phyloP scores from a whole-genome alignment of 139 green algal species.

The Chloropicon primus region DNA sequence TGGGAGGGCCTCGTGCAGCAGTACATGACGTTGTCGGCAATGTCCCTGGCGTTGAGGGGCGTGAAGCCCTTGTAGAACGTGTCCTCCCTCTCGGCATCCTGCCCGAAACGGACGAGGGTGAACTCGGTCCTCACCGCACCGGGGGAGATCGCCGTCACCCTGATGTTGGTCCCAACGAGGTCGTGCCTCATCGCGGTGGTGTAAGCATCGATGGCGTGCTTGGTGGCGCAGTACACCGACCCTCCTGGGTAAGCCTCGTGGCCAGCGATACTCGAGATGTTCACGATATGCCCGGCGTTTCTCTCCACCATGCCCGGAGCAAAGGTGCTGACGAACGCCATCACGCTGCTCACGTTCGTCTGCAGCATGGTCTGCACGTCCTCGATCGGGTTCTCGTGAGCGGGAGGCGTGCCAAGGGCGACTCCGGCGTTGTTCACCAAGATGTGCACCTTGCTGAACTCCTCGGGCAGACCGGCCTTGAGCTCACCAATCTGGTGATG shows the following conservation, averaged over 20 bases:
- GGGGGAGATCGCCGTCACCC: conserved; percentile 5
- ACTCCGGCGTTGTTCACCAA: conserved; percentile 59
- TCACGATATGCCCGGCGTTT: conserved; percentile 63
- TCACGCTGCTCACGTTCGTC: conserved; percentile 57
- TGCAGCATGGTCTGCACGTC: conserved; percentile 50
- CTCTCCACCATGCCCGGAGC: conserved; percentile 44
- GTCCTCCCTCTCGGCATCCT: conserved; percentile 37
- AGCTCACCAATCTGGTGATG: conserved; percentile 36
- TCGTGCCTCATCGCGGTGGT: conserved; percentile 54
- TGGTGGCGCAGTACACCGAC: conserved; percentile 61
- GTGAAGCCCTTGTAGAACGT: conserved; percentile 57
- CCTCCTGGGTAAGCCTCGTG: conserved; percentile 51
- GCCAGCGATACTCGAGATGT: conserved; percentile 56
- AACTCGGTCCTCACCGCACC: conserved; percentile 70
- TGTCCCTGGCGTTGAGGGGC: conserved; percentile 48
- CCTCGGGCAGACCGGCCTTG: conserved; percentile 18
- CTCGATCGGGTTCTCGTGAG: conserved; percentile 24
- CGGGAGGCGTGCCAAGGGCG: conserved; percentile 5
- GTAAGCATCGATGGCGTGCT: conserved; percentile 51
- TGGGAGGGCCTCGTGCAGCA: conserved; percentile 20
- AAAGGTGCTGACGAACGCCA: conserved; percentile 47
- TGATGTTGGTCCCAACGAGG: conserved; percentile 50
- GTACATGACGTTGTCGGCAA: conserved; percentile 76
- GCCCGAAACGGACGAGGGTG: conserved; percentile 49
- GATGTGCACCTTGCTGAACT: conserved; percentile 47